Evolutionary conservation across 257 asterid species (phyloP).

Genomic region (Parsonsia alboflavescens): DNA sequence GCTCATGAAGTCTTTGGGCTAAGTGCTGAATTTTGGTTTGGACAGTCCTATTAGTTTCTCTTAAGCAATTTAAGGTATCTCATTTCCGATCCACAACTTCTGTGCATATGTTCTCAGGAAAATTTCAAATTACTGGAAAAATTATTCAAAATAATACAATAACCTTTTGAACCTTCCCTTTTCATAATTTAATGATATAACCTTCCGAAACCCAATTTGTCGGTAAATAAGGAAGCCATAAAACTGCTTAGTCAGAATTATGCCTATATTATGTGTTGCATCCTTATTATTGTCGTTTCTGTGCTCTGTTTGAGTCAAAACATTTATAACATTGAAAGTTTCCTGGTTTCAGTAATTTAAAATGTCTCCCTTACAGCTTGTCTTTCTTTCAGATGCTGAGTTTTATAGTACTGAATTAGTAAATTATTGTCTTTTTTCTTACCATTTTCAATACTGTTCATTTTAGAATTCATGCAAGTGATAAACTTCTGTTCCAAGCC

Average conservation of each 20-base stretch:
- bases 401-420: background rate
- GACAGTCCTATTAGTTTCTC: background rate
- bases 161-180: background rate
- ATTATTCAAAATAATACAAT: no score
- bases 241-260: background rate
- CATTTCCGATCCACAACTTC: background rate
- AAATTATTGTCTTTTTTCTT: no score
- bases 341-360: background rate
- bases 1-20: slow-evolving; percentile 28
- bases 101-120: background rate
- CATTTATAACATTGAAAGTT: background rate
- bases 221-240: background rate
- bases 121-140: no score
- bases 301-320: background rate
- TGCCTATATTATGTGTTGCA: background rate
- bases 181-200: background rate
- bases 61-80: slow-evolving; percentile 1
- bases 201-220: background rate
- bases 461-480: background rate
- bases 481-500: background rate
- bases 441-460: background rate
- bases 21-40: background rate
- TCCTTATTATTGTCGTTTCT: background rate
- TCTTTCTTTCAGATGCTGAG: background rate
- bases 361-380: background rate